Evolutionary conservation across 2,329 filamentous ascomycete species (phyloP).

Genomic region (Emydomyces testavorans): DNA sequence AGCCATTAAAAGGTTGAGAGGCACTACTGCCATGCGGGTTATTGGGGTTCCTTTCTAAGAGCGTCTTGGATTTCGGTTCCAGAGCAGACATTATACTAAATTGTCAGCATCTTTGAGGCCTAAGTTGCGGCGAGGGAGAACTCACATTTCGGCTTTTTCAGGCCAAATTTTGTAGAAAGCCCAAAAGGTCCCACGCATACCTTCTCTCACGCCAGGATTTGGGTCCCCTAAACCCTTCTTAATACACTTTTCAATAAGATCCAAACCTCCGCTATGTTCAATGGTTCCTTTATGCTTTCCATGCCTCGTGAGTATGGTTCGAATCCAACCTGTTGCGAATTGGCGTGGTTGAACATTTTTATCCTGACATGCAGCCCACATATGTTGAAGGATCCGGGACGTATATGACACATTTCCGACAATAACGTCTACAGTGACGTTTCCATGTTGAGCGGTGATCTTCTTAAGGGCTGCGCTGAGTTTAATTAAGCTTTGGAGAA

Average conservation of each 20-base stretch:
- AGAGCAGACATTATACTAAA: constrained; percentile 63
- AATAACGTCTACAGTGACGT: constrained; percentile 67
- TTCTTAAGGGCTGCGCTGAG: constrained; percentile 84
- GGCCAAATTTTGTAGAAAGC: constrained; percentile 67
- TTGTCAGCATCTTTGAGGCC: background rate
- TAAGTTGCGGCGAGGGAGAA: constrained; percentile 14
- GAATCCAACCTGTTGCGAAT: constrained; percentile 72
- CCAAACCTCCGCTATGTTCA: constrained; percentile 73
- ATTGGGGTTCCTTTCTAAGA: constrained; percentile 69
- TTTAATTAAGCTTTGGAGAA: constrained; percentile 83
- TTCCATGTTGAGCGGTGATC: constrained; percentile 75
- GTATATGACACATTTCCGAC: constrained; percentile 71
- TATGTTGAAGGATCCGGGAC: constrained; percentile 69
- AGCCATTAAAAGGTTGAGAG: constrained; percentile 5
- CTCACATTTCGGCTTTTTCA: constrained; percentile 60
- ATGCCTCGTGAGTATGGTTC: constrained; percentile 68
- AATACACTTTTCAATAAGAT: constrained; percentile 75
- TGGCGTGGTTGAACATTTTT: constrained; percentile 83
- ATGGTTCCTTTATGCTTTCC: constrained; percentile 64
- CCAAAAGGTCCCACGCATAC: constrained; percentile 80
- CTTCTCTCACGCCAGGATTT: constrained; percentile 80
- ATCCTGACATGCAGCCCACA: constrained; percentile 72
- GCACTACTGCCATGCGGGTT: constrained; percentile 45
- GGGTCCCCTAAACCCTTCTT: constrained; percentile 80
- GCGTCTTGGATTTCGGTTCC: constrained; percentile 64